phyloP scores from a whole-genome alignment of 139 green algal species.

The Chlorella sorokiniana region DNA sequence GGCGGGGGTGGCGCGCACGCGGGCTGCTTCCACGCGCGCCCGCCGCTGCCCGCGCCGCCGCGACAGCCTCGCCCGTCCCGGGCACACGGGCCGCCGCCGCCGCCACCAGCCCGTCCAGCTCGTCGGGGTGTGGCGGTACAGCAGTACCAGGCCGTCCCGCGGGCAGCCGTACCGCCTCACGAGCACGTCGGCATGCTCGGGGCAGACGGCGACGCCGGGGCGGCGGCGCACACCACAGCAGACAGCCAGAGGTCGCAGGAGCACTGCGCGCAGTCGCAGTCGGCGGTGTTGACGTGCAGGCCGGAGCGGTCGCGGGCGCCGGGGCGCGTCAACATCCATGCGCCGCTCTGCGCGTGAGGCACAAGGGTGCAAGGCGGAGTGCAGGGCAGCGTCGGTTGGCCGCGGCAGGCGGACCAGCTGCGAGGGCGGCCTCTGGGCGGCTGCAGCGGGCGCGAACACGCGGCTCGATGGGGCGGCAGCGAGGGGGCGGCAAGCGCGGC shows the following conservation, averaged over 20 bases:
- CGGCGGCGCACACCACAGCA: slow-evolving; percentile 55
- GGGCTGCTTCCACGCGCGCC: neutral
- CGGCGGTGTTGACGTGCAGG: slow-evolving; percentile 58
- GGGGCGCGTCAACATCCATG: slow-evolving; percentile 27
- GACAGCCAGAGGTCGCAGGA: slow-evolving; percentile 76
- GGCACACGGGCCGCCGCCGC: slow-evolving; percentile 21
- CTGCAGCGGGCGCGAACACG: neutral
- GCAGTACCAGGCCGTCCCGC: slow-evolving; percentile 43
- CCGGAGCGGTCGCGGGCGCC: slow-evolving; percentile 38
- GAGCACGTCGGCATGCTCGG: slow-evolving; percentile 63
- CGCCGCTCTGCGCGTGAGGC: slow-evolving; percentile 17
- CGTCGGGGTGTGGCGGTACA: slow-evolving; percentile 64
- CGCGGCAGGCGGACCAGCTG: neutral
- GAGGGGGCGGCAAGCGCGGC: neutral
- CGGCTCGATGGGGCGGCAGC: neutral
- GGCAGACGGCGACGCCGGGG: slow-evolving; percentile 62
- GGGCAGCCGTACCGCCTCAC: slow-evolving; percentile 38
- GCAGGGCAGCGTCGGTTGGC: neutral
- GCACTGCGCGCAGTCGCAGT: slow-evolving; percentile 71
- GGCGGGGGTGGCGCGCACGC: neutral
- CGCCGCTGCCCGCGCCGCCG: slow-evolving; percentile 24
- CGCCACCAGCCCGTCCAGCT: slow-evolving; percentile 48
- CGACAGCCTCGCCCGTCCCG: slow-evolving; percentile 37
- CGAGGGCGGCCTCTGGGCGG: neutral
- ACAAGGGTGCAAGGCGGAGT: neutral